Conservation (phyloP, 805 yeast genomes). For the Lipomyces anomalus region DNA sequence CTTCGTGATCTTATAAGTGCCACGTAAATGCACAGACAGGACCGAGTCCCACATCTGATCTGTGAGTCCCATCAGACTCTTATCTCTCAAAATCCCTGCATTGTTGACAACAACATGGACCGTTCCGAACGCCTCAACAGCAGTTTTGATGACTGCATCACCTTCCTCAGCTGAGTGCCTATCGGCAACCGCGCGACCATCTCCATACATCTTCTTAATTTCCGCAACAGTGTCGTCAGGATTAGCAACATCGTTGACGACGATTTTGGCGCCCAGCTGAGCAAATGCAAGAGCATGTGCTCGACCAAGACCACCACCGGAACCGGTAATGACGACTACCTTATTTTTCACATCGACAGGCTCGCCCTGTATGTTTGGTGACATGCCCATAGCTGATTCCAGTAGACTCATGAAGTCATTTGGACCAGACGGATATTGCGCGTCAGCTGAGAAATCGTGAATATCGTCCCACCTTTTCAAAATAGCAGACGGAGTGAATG, state of each 20-base stretch:
- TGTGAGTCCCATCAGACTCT: slow-evolving; percentile 77
- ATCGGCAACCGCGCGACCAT: slow-evolving; percentile 80
- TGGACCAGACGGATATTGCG: slow-evolving; percentile 65
- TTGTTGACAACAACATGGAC: slow-evolving; percentile 84
- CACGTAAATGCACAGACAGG: slow-evolving; percentile 72
- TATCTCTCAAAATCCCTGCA: slow-evolving; percentile 92
- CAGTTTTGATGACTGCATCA: slow-evolving; percentile 68
- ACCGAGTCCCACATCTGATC: slow-evolving; percentile 80
- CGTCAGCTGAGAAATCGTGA: slow-evolving; percentile 53
- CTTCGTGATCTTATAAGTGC: slow-evolving; percentile 74
- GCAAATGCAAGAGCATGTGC: slow-evolving; percentile 83
- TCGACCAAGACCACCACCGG: slow-evolving; percentile 91
- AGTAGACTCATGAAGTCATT: slow-evolving; percentile 64
- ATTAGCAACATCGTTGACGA: slow-evolving; percentile 80
- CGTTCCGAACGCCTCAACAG: slow-evolving; percentile 68
- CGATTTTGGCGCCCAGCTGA: slow-evolving; percentile 89
- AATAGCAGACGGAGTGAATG: slow-evolving; percentile 81
- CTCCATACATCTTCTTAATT: slow-evolving; percentile 49
- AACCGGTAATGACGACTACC: slow-evolving; percentile 90
- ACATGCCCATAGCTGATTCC: slow-evolving; percentile 46
- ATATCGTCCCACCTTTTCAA: slow-evolving; percentile 60
- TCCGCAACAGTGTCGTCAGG: slow-evolving; percentile 70
- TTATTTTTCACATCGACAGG: slow-evolving; percentile 62
- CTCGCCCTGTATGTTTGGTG: slow-evolving; percentile 54
- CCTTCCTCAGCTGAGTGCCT: slow-evolving; percentile 80